Evolutionary conservation across 225 moss, liverwort and hornwort genomes (phyloP), one percentile per base, ranked within the genome.

Genomic region (Marchantia polymorpha): DNA sequence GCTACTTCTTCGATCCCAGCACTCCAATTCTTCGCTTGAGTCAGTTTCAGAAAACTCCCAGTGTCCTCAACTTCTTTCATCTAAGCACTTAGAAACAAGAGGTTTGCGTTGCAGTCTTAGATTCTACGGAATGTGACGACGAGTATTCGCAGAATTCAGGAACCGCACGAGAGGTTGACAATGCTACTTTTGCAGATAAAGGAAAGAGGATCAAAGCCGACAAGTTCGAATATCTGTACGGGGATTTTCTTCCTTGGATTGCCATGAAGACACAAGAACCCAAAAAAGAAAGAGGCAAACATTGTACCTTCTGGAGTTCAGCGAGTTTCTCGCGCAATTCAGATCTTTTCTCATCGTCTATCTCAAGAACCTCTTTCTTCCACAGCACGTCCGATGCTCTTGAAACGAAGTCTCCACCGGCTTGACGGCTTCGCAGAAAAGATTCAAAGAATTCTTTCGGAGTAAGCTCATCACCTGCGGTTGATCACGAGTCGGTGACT

Each of bases 21-120:
- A 81, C 77, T 85, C 88, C 88, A 88, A 26, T 82, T 81, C 60
- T 80, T 81, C 5, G 88, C 88, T 80, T 82, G 78, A 61, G 64
- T 82, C 74, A 88, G 58, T 74, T 81, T 88, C 23, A 88, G 51
- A 72, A 82, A 88, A 52, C 86, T 81, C 67, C 77, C 78, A 64
- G 80, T 80, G 73, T 85, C 75, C 51, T 85, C 82, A 12, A 82
- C 78, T 75, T 86, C 86, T 17, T 73, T 79, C 69, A 78, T 77
- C 69, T 82, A 69, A 52, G 74, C 65, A 81, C 75, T 75, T 81
- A 75, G 76, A 74, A 75, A 67, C 74, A 80, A 61, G 80, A 63
- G n/a, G 14, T 48, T 73, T 71, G 63, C 10, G 60, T 63, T 63
- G 39, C 46, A 71, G 51, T 63, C 48, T 73, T 48, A 73, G 70